These are phyloP conservation scores for Canavalia gladiata DNA, from an alignment of 306 rosid genomes.

Conservation along the genomic window DNA sequence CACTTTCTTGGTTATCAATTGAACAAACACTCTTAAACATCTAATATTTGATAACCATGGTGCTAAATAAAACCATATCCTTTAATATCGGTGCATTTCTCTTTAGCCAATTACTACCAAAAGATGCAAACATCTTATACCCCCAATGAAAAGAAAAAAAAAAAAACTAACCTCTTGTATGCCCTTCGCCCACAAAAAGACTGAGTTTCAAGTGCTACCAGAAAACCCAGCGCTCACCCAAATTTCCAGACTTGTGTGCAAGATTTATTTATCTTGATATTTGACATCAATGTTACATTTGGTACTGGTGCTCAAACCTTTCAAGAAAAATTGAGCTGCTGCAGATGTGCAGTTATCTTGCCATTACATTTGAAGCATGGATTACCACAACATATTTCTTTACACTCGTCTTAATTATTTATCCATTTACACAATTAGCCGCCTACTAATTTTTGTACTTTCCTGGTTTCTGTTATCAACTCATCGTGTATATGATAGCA, in stretches of 20 bases:
- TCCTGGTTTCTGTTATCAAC: not conserved
- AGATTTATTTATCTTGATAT: constrained; percentile 6
- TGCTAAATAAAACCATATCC: constrained; percentile 13
- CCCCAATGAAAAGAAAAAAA: not conserved
- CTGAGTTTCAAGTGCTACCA: not conserved
- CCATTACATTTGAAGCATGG: constrained; percentile 12
- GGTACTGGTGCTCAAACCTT: constrained; percentile 6
- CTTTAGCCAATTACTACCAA: not conserved
- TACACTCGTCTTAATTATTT: not conserved
- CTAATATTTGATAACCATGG: not conserved
- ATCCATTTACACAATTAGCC: not conserved
- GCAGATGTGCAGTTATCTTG: not conserved
- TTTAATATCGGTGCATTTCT: constrained; percentile 2
- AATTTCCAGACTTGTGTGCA: not conserved
- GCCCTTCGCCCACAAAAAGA: not conserved
- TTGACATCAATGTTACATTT: constrained; percentile 18
- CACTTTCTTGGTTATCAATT: constrained; percentile 14
- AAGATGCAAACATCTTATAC: constrained; percentile 10
- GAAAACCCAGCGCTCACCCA: constrained; percentile 3
- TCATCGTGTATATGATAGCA: not conserved
- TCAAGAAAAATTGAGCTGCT: not conserved
- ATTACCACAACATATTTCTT: not conserved
- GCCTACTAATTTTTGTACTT: constrained; percentile 10
- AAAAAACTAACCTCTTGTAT: not conserved
- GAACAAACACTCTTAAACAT: constrained; percentile 9